Evolutionary conservation across 768 basidiomycete genomes (phyloP), one percentile per base, ranked within the genome.

Genomic region (Termitomyces titanicus): DNA sequence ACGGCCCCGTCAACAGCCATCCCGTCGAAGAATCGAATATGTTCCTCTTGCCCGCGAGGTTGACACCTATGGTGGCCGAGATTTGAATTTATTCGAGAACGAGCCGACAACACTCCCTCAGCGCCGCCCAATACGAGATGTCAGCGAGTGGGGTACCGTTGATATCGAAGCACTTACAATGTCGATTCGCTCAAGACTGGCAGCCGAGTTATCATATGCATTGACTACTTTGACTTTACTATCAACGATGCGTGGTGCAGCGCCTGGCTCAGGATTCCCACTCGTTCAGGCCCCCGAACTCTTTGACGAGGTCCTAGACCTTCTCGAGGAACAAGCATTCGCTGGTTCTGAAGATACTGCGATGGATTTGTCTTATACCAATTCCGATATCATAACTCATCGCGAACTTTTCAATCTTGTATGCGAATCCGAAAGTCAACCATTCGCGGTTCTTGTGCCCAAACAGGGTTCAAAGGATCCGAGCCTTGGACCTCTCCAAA

Each of bases 141-240:
- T 92, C 59, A 85, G 86, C 65, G 92, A 95, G 51, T 92, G 94
- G 85, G 94, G 92, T 20, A 79, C 77, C 8, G 83, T 96, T 47
- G 95, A 98, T 63, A 85, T 98, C 55, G 94, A 97, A 65, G 85
- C 85, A n/a, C 78, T 99, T 47, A 86, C 86, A n/a, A 86, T 99
- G 88, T 90, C 91, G 29, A 73, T 99, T 38, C 88, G 94, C 31
- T 96, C 91, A 34, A 79, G 95, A 34, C 72, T 98, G 39, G 79
- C 86, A 9, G 78, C 83, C 44, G 96, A 99, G 69, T 73, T 95
- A 51, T 88, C 94, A 3, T 98, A 94, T 67, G 92, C 90, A 5
- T 73, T 99, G 61, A 93, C 94, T 20, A 91, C 92, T 5, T 77
- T 98, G 61, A 86, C 86, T 3, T 74, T 96, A 65, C 73, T 97